These are phyloP conservation scores for Phytophthora agathidicida DNA, from an alignment of 352 stramenopile genomes.

Conservation along the genomic window DNA sequence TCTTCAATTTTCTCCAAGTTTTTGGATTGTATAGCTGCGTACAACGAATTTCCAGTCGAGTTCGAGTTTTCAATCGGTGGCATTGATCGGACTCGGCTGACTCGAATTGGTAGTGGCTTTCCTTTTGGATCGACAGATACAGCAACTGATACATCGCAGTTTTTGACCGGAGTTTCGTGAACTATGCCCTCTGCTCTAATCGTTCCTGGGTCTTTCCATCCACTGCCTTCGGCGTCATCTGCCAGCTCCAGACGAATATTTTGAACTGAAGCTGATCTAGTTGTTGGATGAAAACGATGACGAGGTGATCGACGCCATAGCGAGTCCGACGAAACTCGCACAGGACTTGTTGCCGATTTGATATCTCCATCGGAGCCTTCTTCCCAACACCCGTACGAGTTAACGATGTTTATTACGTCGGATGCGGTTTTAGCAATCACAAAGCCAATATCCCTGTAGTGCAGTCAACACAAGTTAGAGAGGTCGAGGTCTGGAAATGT, in stretches of 20 bases:
- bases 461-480: not conserved
- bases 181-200: conserved; percentile 2
- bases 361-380: conserved; percentile 13
- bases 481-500: not conserved
- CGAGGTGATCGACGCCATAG: conserved; percentile 43
- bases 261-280: conserved; percentile 25
- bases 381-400: conserved; percentile 57
- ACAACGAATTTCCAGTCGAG: conserved; percentile 16
- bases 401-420: conserved; percentile 62
- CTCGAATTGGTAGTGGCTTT: conserved; percentile 1
- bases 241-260: conserved; percentile 29
- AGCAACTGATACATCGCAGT: not conserved
- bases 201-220: conserved; percentile 3
- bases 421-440: conserved; percentile 58
- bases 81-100: conserved; percentile 18
- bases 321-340: conserved; percentile 50
- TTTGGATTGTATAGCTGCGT: conserved; percentile 21
- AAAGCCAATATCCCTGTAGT: conserved; percentile 67
- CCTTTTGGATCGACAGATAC: not conserved
- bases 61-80: conserved; percentile 3
- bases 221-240: conserved; percentile 3
- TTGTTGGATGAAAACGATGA: conserved; percentile 28
- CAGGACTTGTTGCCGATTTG: conserved; percentile 19
- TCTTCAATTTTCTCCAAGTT: conserved; percentile 25
- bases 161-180: conserved; percentile 1